These are phyloP conservation scores for Inonotus obliquus DNA, from an alignment of 1,284 basidiomycete genomes.

Conservation along the genomic window DNA sequence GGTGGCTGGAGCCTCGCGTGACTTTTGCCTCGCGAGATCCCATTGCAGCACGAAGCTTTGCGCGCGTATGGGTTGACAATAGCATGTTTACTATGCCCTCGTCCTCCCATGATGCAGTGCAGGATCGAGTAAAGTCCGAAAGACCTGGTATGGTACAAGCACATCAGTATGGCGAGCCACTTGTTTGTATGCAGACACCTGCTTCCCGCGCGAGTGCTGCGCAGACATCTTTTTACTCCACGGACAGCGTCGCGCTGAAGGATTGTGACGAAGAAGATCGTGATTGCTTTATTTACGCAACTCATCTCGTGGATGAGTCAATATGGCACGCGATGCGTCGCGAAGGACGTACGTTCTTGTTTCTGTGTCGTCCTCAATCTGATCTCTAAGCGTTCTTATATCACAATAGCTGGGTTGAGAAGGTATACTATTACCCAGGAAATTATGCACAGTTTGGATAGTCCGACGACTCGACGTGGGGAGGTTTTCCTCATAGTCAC, in stretches of 20 bases:
- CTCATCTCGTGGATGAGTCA: constrained; percentile 4
- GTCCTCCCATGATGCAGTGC: not conserved
- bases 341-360: constrained; percentile 6
- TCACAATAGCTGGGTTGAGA: not conserved
- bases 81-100: not conserved
- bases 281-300: constrained; percentile 14
- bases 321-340: constrained; percentile 9
- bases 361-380: not conserved
- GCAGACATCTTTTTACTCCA: not conserved
- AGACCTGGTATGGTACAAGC: not conserved
- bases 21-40: constrained; percentile 15
- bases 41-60: constrained; percentile 12
- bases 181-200: constrained; percentile 9
- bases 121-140: not conserved
- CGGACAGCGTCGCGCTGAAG: not conserved
- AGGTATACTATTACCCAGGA: constrained; percentile 15
- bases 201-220: not conserved
- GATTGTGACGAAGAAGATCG: not conserved
- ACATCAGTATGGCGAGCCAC: not conserved
- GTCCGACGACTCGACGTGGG: not conserved
- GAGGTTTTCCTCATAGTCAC: constrained; percentile 14
- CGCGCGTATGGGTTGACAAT: constrained; percentile 3
- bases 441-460: constrained; percentile 9
- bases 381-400: not conserved
- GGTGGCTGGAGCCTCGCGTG: not conserved